These are phyloP conservation scores for Raddia guianensis DNA, from an alignment of 176 grass and related monocot genomes.

Conservation along the genomic window DNA sequence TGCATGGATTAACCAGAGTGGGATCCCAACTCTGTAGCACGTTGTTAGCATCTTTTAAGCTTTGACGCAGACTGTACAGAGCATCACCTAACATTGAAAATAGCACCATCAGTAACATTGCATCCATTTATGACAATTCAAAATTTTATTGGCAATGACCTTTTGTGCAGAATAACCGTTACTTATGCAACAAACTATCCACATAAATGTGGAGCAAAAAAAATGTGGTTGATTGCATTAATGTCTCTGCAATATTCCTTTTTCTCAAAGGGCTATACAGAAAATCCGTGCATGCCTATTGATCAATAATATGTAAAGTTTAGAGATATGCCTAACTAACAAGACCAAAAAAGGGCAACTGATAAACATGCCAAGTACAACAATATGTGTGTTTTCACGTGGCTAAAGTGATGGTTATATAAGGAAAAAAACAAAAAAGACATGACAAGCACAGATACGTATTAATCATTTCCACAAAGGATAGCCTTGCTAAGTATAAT, in stretches of 20 bases:
- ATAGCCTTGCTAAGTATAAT: too few relatives aligned
- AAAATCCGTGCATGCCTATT: constrained; percentile 1
- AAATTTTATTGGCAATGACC: background rate
- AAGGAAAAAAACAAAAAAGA: background rate
- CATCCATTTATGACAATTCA: constrained; percentile 10
- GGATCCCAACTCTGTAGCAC: constrained; percentile 88
- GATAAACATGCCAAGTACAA: background rate
- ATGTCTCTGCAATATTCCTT: background rate
- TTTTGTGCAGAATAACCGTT: constrained; percentile 5
- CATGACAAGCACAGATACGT: background rate
- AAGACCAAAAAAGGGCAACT: background rate
- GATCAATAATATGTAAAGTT: constrained; percentile 11
- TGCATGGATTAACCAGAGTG: constrained; percentile 84
- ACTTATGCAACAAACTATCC: background rate
- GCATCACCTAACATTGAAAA: constrained; percentile 67
- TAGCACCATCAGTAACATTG: constrained; percentile 36
- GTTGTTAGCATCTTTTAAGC: constrained; percentile 65
- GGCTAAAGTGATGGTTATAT: background rate
- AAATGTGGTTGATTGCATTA: background rate
- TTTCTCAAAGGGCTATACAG: background rate
- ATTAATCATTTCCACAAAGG: background rate
- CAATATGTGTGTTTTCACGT: background rate
- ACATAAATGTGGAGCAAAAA: background rate
- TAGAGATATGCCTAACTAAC: background rate
- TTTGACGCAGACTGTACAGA: constrained; percentile 61